A percentile compares a stretch with the other conserved stretches of the same genome.
Evolutionary conservation across 495 filamentous ascomycete genomes (phyloP).

Genomic region (Massariosphaeria phaeospora): DNA sequence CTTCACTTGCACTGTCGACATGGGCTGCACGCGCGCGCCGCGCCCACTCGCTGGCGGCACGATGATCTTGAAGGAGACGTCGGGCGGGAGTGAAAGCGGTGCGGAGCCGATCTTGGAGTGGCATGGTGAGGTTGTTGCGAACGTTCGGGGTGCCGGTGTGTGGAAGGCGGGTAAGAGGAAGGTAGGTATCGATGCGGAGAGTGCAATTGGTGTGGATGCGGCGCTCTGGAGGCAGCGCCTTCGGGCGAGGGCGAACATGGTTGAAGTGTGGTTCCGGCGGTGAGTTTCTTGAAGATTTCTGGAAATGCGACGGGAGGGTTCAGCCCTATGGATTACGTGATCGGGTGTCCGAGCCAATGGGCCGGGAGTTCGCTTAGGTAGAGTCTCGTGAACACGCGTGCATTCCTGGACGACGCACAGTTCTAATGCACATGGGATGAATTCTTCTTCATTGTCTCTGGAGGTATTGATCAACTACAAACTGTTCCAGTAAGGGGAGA

Average conservation of each 20-base stretch:
- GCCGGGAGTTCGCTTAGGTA: neutral
- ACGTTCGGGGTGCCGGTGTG: slow-evolving; percentile 48
- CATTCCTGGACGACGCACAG: neutral
- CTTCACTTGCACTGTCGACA: slow-evolving; percentile 60
- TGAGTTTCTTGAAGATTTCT: slow-evolving; percentile 2
- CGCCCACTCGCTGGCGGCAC: slow-evolving; percentile 49
- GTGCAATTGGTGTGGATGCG: neutral
- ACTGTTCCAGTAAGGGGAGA: too few species aligned
- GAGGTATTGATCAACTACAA: neutral
- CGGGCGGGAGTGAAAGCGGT: slow-evolving; percentile 74
- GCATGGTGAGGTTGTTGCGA: slow-evolving; percentile 62
- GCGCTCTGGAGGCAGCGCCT: slow-evolving; percentile 16
- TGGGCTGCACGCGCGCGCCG: slow-evolving; percentile 46
- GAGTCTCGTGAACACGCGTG: neutral
- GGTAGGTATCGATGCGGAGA: slow-evolving; percentile 51
- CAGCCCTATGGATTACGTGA: slow-evolving; percentile 9
- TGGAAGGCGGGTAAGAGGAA: slow-evolving; percentile 76
- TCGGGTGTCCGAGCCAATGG: neutral
- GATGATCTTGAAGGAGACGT: slow-evolving; percentile 65
- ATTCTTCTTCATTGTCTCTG: neutral
- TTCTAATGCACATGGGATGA: neutral
- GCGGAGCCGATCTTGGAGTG: slow-evolving; percentile 79
- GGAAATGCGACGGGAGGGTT: neutral
- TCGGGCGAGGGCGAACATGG: slow-evolving; percentile 26
- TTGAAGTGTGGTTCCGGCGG: neutral